Conservation (phyloP, 1,139 yeast species). For the Sugiyamaella paludigena region DNA sequence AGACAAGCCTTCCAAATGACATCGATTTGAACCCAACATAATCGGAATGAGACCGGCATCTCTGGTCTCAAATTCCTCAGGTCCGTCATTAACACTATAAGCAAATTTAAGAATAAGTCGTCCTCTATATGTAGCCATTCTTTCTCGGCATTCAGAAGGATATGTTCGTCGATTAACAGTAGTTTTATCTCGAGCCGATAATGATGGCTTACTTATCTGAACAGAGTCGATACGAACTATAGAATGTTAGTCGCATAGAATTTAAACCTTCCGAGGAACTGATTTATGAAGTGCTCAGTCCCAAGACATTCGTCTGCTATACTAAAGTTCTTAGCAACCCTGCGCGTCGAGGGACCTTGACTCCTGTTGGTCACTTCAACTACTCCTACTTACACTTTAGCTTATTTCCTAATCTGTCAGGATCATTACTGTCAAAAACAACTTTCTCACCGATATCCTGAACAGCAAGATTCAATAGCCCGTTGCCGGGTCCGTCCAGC, state of each 20-base stretch:
- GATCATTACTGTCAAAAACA: conserved; percentile 74
- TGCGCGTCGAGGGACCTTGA: too few relatives aligned
- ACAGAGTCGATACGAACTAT: conserved; percentile 77
- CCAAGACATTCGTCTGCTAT: too few relatives aligned
- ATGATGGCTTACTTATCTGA: conserved; percentile 79
- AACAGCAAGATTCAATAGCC: conserved; percentile 79
- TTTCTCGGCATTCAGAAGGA: conserved; percentile 85
- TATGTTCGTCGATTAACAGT: conserved; percentile 76
- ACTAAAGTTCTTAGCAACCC: too few relatives aligned
- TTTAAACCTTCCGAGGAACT: not conserved
- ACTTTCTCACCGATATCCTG: conserved; percentile 85
- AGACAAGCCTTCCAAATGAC: conserved; percentile 80
- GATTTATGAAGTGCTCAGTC: not conserved
- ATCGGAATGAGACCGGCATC: conserved; percentile 92
- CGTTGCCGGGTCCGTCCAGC: conserved; percentile 81
- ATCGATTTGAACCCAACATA: conserved; percentile 86
- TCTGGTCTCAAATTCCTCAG: conserved; percentile 67
- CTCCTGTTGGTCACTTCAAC: not conserved
- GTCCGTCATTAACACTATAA: conserved; percentile 87
- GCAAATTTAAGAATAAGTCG: conserved; percentile 72
- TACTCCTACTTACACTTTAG: conserved; percentile 40
- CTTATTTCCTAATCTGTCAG: conserved; percentile 76
- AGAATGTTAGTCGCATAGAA: too few relatives aligned
- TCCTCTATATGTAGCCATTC: conserved; percentile 51
- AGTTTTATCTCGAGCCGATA: conserved; percentile 70